Evolutionary conservation across 2,329 filamentous ascomycete genomes (phyloP).

Genomic region (Huntiella savannae): DNA sequence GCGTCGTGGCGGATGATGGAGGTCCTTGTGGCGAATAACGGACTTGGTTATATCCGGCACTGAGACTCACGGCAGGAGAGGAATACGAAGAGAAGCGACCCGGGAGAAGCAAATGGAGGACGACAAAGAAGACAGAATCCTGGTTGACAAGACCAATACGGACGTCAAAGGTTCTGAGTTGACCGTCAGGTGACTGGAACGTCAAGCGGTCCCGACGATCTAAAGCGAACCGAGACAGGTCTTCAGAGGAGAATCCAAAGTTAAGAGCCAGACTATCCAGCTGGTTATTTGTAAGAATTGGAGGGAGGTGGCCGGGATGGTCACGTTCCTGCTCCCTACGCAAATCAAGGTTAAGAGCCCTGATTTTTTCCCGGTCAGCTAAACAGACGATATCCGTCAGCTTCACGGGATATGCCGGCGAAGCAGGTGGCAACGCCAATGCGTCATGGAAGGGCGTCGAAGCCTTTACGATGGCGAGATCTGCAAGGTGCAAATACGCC

Average conservation of each 20-base stretch:
- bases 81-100: constrained; percentile 22
- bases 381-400: constrained; percentile 34
- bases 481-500: constrained; percentile 35
- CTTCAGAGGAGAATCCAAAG: constrained; percentile 34
- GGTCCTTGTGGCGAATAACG: constrained; percentile 21
- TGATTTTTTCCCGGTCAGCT: constrained; percentile 33
- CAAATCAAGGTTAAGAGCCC: constrained; percentile 30
- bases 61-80: constrained; percentile 24
- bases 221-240: constrained; percentile 31
- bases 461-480: constrained; percentile 37
- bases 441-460: constrained; percentile 37
- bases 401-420: constrained; percentile 27
- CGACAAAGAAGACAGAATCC: constrained; percentile 43
- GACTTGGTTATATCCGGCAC: background rate
- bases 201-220: constrained; percentile 36
- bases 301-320: constrained; percentile 44
- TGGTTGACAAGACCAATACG: constrained; percentile 39
- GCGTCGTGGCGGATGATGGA: background rate
- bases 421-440: constrained; percentile 23
- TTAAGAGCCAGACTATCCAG: constrained; percentile 35
- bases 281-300: constrained; percentile 37
- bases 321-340: constrained; percentile 37
- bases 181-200: constrained; percentile 33
- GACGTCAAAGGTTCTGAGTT: constrained; percentile 28
- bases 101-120: constrained; percentile 26